Base-by-base conservation (phyloP, 2,329 filamentous ascomycete species). In the Aspergillus sp. region DNA sequence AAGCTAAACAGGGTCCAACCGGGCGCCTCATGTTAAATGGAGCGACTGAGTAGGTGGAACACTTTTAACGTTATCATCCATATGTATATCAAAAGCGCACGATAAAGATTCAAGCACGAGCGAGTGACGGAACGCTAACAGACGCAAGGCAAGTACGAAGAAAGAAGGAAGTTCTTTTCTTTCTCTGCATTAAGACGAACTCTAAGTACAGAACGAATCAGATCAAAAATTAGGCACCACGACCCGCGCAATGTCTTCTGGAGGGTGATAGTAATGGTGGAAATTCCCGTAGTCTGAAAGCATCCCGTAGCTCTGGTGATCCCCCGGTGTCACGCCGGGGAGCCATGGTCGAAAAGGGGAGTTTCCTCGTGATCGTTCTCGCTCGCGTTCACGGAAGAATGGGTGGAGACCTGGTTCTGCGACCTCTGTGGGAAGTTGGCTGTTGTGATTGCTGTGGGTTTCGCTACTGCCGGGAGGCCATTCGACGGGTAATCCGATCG, bases 291-390 rank as follows among this genome's bases (percentile, higher is more conserved):
- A 67, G 38, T 73, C 70, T 18, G 69, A 71, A 4, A 73, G 55
- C 36, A 67, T 62, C 5, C 68, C 69, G 18, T 71, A 55, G 32
- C 70, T 72, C 53, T 71, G 69, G 36, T 71, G 69, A 39, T 72
- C 69, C 6, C 64, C 68, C 13, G 67, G 62, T 7, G 69, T 67
- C 15, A 71, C 67, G 12, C 38, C 38, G 70, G 70, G 68, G 17
- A 71, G 61, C 70, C 70, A 72, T 12, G 70, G 70, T 45, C 70
- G 65, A 41, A 71, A 71, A 38, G 70, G 68, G 8, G 70, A 72
- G 57, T 71, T 68, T 8, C 62, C 70, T 34, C 69, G 65, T 17
- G 52, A 39, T 15, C 34, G 20, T 51, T 57, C 12, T 62, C 39
- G 24, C 11, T 55, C 43, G 34, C 34, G 53, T 15, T 55, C 53